Conservation (phyloP, 208 protist genomes). For the Polymyxa betae region DNA sequence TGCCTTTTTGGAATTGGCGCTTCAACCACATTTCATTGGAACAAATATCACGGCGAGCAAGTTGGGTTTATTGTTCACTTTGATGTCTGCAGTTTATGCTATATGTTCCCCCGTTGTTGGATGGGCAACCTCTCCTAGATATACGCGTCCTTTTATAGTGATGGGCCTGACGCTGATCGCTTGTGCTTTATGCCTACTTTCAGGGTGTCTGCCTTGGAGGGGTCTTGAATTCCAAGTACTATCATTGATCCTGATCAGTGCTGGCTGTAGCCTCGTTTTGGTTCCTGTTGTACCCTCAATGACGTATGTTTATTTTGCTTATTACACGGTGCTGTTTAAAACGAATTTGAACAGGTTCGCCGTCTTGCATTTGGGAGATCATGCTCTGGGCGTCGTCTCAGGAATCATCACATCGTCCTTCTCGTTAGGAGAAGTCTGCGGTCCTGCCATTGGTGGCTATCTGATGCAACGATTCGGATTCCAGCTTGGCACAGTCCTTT, state of each 20-base stretch:
- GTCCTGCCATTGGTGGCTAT: conserved; percentile 13
- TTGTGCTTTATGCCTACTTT: conserved; percentile 22
- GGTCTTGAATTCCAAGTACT: conserved; percentile 6
- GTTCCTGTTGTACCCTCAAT: conserved; percentile 37
- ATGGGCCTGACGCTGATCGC: background rate
- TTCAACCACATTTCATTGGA: conserved; percentile 43
- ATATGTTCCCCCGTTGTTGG: conserved; percentile 29
- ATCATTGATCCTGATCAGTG: conserved; percentile 18
- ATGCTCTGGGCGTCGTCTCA: conserved; percentile 16
- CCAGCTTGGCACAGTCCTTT: background rate
- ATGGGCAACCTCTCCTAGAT: background rate
- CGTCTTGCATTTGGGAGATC: conserved; percentile 33
- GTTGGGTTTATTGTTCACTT: conserved; percentile 23
- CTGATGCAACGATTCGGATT: conserved; percentile 42
- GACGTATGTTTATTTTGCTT: background rate
- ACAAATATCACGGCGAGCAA: conserved; percentile 18
- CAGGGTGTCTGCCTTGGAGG: background rate
- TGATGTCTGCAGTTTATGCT: conserved; percentile 41
- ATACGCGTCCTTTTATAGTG: conserved; percentile 34
- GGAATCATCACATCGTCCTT: conserved; percentile 33
- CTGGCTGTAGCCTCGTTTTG: conserved; percentile 26
- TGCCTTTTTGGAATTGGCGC: conserved; percentile 14
- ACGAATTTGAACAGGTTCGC: background rate
- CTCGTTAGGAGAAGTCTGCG: conserved; percentile 3
- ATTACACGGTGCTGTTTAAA: background rate